Conservation (phyloP, 2,329 filamentous ascomycete genomes). For the Didymella pomorum region DNA sequence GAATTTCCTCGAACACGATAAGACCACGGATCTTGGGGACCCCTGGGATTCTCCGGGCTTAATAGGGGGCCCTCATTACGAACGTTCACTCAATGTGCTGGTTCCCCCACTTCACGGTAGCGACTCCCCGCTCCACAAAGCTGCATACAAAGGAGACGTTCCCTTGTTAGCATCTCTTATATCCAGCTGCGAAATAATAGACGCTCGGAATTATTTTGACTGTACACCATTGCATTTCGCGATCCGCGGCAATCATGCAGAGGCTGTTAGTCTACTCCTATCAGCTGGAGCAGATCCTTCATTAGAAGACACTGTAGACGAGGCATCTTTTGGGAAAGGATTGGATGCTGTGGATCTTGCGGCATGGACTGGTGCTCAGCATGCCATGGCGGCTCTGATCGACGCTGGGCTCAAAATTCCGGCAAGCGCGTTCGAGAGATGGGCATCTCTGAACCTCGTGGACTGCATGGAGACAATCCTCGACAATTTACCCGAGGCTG, state of each 20-base stretch:
- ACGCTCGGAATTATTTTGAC: too few relatives aligned
- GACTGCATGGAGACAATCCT: background rate
- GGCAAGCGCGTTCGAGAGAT: background rate
- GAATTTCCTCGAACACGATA: background rate
- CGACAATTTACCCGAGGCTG: background rate
- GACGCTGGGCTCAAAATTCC: background rate
- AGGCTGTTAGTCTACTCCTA: background rate
- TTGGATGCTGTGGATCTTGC: background rate
- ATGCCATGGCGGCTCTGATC: background rate
- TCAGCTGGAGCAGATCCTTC: background rate
- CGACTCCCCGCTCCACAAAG: constrained; percentile 1
- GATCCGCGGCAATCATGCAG: background rate
- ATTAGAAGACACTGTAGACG: background rate
- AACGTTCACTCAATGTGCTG: background rate
- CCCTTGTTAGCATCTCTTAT: constrained; percentile 3
- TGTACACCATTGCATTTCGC: background rate
- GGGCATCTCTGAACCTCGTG: background rate
- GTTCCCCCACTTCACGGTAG: background rate
- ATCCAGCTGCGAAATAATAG: background rate
- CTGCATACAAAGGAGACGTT: constrained; percentile 4
- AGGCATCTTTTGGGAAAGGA: background rate
- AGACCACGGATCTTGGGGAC: background rate
- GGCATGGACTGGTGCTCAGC: background rate
- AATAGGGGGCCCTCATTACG: background rate
- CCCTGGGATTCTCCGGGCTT: background rate